phyloP scores from a whole-genome alignment of 805 yeast genomes.

The Hanseniaspora valbyensis region DNA sequence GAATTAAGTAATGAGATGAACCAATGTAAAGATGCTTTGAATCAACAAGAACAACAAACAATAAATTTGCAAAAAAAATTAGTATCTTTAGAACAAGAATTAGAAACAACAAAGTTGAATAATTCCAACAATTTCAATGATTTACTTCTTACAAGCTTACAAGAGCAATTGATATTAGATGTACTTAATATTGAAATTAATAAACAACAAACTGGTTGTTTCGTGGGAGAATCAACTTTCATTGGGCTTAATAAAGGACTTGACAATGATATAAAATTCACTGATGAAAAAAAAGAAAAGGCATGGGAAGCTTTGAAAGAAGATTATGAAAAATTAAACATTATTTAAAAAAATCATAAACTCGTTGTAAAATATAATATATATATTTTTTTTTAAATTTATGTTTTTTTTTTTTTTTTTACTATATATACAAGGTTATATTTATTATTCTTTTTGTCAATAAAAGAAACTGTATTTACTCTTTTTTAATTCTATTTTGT shows the following conservation, averaged over 20 bases:
- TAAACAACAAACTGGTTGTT: not conserved
- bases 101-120: not conserved
- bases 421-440: slow-evolving; percentile 1
- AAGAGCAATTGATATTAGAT: not conserved
- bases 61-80: no score
- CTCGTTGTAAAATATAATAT: not conserved
- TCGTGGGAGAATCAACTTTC: slow-evolving; percentile 2
- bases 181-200: slow-evolving; percentile 4
- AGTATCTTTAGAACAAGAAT: not conserved
- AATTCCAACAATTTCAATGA: no score
- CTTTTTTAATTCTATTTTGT: slow-evolving; percentile 3
- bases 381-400: not conserved
- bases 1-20: not conserved
- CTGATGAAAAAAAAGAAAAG: not conserved
- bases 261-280: not conserved
- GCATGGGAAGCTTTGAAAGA: slow-evolving; percentile 10
- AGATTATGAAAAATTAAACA: not conserved
- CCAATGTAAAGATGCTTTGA: not conserved
- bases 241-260: not conserved
- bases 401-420: not conserved
- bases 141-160: not conserved
- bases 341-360: not conserved
- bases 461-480: not conserved
- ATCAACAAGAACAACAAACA: not conserved
- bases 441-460: not conserved